These are phyloP conservation scores for Astraeus odoratus DNA, from an alignment of 768 basidiomycete species.

Conservation along the genomic window DNA sequence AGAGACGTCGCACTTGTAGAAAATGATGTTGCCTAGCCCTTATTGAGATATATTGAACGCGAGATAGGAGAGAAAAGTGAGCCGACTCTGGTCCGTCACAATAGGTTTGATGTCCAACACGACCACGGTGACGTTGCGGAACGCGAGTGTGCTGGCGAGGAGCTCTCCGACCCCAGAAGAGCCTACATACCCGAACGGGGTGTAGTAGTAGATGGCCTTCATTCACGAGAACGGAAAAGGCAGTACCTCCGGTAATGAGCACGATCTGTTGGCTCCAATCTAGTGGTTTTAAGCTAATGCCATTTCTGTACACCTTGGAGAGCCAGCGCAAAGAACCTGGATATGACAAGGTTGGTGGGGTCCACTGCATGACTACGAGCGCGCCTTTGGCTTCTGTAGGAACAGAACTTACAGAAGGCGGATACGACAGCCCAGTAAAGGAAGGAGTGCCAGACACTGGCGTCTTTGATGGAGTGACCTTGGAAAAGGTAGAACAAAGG, in stretches of 20 bases:
- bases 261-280: conserved; percentile 91
- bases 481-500: conserved; percentile 76
- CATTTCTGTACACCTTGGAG: conserved; percentile 68
- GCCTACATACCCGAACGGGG: conserved; percentile 36
- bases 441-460: conserved; percentile 43
- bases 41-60: not conserved
- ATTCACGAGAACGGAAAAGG: not conserved
- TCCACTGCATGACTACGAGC: not conserved
- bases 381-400: conserved; percentile 4
- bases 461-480: conserved; percentile 45
- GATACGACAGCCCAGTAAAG: conserved; percentile 56
- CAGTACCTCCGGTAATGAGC: conserved; percentile 81
- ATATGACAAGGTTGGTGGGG: conserved; percentile 4
- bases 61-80: not conserved
- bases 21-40: conserved; percentile 63
- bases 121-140: conserved; percentile 74
- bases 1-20: conserved; percentile 89
- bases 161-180: conserved; percentile 86
- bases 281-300: conserved; percentile 46
- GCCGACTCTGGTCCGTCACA: conserved; percentile 67
- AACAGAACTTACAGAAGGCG: conserved; percentile 52
- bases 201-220: not conserved
- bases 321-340: conserved; percentile 66
- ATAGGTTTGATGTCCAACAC: conserved; percentile 82
- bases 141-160: conserved; percentile 80